phyloP scores from a whole-genome alignment of 2,329 filamentous ascomycete genomes.

The Cryoendolithus antarcticus region DNA sequence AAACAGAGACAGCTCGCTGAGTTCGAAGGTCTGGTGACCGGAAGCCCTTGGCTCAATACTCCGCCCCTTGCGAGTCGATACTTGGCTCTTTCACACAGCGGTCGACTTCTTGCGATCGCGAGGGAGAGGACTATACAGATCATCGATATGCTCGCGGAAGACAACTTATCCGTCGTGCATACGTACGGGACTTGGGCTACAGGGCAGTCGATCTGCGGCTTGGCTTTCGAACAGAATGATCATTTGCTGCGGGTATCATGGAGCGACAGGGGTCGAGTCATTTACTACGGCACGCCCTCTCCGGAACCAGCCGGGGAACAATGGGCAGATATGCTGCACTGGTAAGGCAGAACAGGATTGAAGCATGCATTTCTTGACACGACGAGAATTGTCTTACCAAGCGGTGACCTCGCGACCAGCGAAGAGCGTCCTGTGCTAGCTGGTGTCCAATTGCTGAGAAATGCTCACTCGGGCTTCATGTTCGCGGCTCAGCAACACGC shows the following conservation, averaged over 20 bases:
- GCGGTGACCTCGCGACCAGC: neutral
- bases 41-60: conserved; percentile 21
- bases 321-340: conserved; percentile 17
- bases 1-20: conserved; percentile 19
- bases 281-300: conserved; percentile 23
- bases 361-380: conserved; percentile 21
- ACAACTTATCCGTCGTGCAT: conserved; percentile 20
- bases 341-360: conserved; percentile 21
- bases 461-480: conserved; percentile 16
- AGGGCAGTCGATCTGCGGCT: conserved; percentile 23
- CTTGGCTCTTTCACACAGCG: conserved; percentile 20
- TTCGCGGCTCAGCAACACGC: conserved; percentile 21
- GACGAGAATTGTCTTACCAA: conserved; percentile 9
- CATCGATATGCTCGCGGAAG: conserved; percentile 19
- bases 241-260: conserved; percentile 20
- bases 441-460: conserved; percentile 20
- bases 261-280: conserved; percentile 21
- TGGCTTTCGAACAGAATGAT: conserved; percentile 23
- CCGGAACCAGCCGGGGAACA: neutral
- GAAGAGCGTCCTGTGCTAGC: conserved; percentile 12
- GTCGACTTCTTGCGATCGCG: conserved; percentile 21
- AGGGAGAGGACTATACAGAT: conserved; percentile 24
- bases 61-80: conserved; percentile 17
- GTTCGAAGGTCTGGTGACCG: conserved; percentile 20
- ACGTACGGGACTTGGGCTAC: conserved; percentile 20